phyloP scores from a whole-genome alignment of 768 basidiomycete genomes.

The Favolaschia claudopus region DNA sequence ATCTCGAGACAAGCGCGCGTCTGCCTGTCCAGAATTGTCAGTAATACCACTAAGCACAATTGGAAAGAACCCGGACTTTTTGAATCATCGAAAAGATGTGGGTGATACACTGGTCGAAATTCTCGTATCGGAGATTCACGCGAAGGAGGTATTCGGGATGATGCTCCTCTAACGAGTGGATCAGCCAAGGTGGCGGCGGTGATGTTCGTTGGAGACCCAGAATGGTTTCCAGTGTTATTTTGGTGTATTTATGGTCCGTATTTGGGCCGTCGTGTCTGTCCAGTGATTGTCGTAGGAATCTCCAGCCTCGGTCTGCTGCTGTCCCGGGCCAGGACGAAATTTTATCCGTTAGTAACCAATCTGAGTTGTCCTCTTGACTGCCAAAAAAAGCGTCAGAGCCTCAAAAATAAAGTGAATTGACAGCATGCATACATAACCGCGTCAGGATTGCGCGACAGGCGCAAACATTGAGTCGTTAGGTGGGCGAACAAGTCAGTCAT shows the following conservation, averaged over 20 bases:
- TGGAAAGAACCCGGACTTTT: conserved; percentile 55
- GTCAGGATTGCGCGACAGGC: conserved; percentile 71
- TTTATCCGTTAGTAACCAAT: conserved; percentile 87
- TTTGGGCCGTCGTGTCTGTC: conserved; percentile 77
- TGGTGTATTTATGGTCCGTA: conserved; percentile 79
- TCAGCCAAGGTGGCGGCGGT: conserved; percentile 84
- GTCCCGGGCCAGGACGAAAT: conserved; percentile 87
- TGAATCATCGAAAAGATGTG: conserved; percentile 75
- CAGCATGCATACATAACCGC: conserved; percentile 57
- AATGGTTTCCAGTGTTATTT: conserved; percentile 79
- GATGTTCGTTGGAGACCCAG: conserved; percentile 67
- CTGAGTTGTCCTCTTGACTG: conserved; percentile 75
- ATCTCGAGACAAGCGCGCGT: conserved; percentile 58
- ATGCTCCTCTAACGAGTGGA: conserved; percentile 74
- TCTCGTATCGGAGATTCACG: conserved; percentile 78
- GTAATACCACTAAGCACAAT: conserved; percentile 17
- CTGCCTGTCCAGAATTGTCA: conserved; percentile 49
- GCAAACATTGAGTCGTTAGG: conserved; percentile 80
- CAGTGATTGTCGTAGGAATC: conserved; percentile 83
- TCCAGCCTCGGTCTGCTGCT: conserved; percentile 82
- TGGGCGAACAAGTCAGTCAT: conserved; percentile 87
- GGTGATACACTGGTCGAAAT: conserved; percentile 78
- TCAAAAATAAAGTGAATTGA: conserved; percentile 2
- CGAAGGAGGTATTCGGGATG: conserved; percentile 88
- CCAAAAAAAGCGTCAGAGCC: conserved; percentile 15